Evolutionary conservation across 129 eudicot genomes (phyloP), one percentile per base, ranked within the genome.

Genomic region (Flaveria bidentis): DNA sequence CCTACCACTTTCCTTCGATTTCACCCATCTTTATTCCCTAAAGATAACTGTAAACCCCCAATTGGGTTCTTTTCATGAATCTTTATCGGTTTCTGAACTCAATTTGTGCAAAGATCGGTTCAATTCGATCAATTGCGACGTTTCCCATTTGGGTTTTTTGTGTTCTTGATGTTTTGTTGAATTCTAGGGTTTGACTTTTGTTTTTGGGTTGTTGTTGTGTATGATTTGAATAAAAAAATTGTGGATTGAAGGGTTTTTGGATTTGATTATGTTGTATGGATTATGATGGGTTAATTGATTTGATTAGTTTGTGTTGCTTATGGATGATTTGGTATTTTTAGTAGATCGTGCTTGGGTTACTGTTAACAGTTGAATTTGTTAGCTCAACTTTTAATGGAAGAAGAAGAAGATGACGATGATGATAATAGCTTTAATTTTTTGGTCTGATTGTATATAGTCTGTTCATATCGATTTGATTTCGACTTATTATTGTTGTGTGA

Each of bases 151-250:
- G 49, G 65, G 50, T 51, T 73, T 66, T 61, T 53, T 56, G 45
- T 44, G 10, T 45, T 9, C 13, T 45, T 45, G 12, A 8, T 36
- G 7, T 55, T 63, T 71, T 16, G 8, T 22, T 22, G 61, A 80
- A 65, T 67, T 80, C 14, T 73, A 66, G 84, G 84, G 84, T 80
- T 80, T 80, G 84, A 80, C 84, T 67, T 73, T 80, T 65, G 6
- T 26, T 52, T 53, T 55, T 44, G 62, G 69, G n/a, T 57, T 57
- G n/a, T 67, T 60, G 50, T 45, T 36, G 41, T 36, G 41, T 36
- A 36, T 67, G 74, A 41, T 77, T 68, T 58, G 70, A 18, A 18
- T 69, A 46, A 17, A 5, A 36, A 36, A 12, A 11, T 57, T 33
- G 15, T 69, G 46, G 45, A 64, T 53, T 39, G 23, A 73, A 39